Evolutionary conservation across 2,329 filamentous ascomycete genomes (phyloP), one percentile per base, ranked within the genome.

Genomic region (Aquanectria penicillioides): DNA sequence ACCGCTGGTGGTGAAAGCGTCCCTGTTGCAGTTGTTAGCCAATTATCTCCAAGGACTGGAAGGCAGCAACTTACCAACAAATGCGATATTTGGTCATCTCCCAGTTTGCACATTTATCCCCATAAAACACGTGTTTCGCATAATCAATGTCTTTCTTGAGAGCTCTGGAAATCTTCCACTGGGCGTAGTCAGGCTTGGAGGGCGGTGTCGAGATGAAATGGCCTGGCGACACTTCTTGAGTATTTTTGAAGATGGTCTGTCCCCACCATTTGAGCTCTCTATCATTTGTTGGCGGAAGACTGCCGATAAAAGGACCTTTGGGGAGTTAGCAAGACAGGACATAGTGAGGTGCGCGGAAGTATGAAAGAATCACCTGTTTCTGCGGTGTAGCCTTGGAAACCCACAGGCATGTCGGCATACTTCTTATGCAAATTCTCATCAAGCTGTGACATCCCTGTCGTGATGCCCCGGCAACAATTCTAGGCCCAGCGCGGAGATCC

Each of bases 11-110:
- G 86, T 88, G 65, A 89, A 85, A 9, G 86, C 87, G 62, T 90
- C 88, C 88, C 87, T 89, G 52, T 15, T 28, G 13, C 12, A 22
- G 10, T 23, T 4, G 12, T 20, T 38, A 22, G 12, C n/a, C n/a
- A 5, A 13, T 38, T 38, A 23, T 7, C 12, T 10, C 15, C 10
- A 9, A 38, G 36, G 18, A 5, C 6, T 2, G 17, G 9, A 3
- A 13, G n/a, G 4, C 4, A 3, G 11, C 2, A 4, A 75, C 83
- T 73, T 72, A 89, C 87, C 88, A 90, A 80, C 87, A 90, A 57
- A 90, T 85, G 5, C 88, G 81, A 67, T 88, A 82, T 67, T 88
- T 85, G 52, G 82, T 82, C 73, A 87, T 82, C 61, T 84, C 81
- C 86, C 84, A 89, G 37, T 74, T 70, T 12, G 78, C 79, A 28